Evolutionary conservation across 768 basidiomycete species (phyloP).

Genomic region (Termitomyces sp.): DNA sequence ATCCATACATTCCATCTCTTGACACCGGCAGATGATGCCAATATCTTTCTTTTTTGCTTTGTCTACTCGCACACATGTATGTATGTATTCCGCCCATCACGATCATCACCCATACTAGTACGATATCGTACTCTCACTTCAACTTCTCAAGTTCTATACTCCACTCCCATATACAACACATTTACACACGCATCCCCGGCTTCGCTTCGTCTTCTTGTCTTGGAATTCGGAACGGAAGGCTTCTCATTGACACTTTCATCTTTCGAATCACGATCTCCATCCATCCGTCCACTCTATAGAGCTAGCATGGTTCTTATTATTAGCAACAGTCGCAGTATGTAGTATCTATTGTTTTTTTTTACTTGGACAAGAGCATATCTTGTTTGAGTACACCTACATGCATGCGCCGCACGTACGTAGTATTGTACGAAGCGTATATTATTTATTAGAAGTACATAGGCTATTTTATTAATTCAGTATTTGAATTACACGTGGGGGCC

Average conservation of each 20-base stretch:
- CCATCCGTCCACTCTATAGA: not conserved
- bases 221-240: not conserved
- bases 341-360: too few species aligned
- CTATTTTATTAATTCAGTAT: not conserved
- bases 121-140: too few species aligned
- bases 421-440: not conserved
- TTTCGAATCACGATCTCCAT: not conserved
- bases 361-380: not conserved
- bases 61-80: not conserved
- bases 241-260: not conserved
- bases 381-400: not conserved
- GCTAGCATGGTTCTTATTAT: not conserved
- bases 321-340: too few species aligned
- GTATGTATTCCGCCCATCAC: not conserved
- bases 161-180: not conserved
- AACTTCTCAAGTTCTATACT: not conserved
- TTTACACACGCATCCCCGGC: not conserved
- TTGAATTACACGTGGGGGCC: too few species aligned
- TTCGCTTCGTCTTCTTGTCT: not conserved
- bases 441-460: not conserved
- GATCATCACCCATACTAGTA: too few species aligned
- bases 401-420: not conserved
- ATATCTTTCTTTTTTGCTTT: not conserved
- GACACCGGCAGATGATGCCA: too few species aligned
- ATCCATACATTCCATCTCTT: not conserved